Percentiles rank a stretch among this genome's conserved stretches.
phyloP scores from a whole-genome alignment of 768 basidiomycete genomes.

The Suillus spraguei region DNA sequence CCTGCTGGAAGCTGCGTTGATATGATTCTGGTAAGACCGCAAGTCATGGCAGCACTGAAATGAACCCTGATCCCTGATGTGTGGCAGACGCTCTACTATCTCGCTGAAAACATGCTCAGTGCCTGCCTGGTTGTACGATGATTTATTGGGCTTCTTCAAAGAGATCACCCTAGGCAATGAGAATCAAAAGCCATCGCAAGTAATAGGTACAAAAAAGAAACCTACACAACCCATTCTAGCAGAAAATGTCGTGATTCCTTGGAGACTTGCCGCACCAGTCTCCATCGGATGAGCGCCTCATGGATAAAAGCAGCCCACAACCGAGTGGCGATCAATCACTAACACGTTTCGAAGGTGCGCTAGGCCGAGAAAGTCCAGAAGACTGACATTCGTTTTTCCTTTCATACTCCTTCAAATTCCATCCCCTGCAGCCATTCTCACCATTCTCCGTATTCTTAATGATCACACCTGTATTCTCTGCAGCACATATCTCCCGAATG shows the following conservation, averaged over 20 bases:
- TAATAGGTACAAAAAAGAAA: not conserved
- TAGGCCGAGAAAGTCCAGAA: conserved; percentile 1
- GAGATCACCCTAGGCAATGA: not conserved
- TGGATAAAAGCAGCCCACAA: conserved; percentile 6
- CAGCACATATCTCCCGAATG: conserved; percentile 33
- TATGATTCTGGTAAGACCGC: not conserved
- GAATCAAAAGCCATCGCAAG: not conserved
- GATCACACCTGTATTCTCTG: conserved; percentile 34
- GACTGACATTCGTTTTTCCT: not conserved
- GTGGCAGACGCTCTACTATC: not conserved
- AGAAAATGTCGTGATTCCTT: not conserved
- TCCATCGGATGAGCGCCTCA: conserved; percentile 2
- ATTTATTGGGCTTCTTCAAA: not conserved
- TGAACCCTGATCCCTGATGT: conserved; percentile 4
- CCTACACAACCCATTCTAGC: not conserved
- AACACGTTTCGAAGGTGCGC: conserved; percentile 5
- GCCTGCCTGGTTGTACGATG: not conserved
- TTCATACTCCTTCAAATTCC: not conserved
- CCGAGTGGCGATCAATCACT: not conserved
- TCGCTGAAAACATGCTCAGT: not conserved
- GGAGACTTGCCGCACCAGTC: not conserved
- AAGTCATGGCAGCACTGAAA: not conserved
- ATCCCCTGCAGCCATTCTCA: not conserved
- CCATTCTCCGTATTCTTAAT: conserved; percentile 9
- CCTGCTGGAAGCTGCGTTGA: not conserved